Evolutionary conservation across 2,329 filamentous ascomycete genomes (phyloP), one percentile per base, ranked within the genome.

Genomic region (Bipolaris victoriae): DNA sequence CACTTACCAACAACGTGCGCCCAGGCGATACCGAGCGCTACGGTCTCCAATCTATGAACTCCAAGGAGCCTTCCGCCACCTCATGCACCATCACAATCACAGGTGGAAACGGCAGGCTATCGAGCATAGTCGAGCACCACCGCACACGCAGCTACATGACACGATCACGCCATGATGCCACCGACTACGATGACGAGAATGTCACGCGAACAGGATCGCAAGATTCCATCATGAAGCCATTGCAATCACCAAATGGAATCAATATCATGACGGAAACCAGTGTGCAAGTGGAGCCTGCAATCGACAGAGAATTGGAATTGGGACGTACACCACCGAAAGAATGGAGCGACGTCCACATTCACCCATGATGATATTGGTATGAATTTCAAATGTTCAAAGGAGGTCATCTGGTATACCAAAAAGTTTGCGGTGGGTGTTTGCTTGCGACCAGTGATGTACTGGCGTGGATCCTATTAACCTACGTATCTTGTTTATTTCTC

Each of bases 11-110:
- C 40, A 60, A 63, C 5, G 60, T 63, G 3, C 69, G 67, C 4
- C 66, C 71, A 16, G 68, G 70, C 37, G 70, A 72, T 44, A 48
- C 55, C 10, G 54, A 66, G 9, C 54, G 64, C 50, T 75, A 64
- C 52, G 67, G 66, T n/a, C 63, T 76, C 5, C 58, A 66, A 33
- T 67, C 70, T n/a, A 69, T 74, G 41, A 62, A 63, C 44, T 39
- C 43, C 39, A 74, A 74, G 53, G 70, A 74, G n/a, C 43, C 49
- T 15, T 39, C 47, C 6, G 49, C 60, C 3, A 60, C 59, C 5
- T 64, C 71, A 13, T 70, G 69, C 43, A 72, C 71, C 22, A 71
- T 76, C 36, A 76, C 71, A 39, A 76, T 76, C n/a, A 66, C 71
- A 13, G 73, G 73, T 18, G 72, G 73, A 37, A 69, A 59, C 50